These are phyloP conservation scores for Karstenula rhodostoma DNA, from an alignment of 2,329 filamentous ascomycete genomes.

Conservation along the genomic window DNA sequence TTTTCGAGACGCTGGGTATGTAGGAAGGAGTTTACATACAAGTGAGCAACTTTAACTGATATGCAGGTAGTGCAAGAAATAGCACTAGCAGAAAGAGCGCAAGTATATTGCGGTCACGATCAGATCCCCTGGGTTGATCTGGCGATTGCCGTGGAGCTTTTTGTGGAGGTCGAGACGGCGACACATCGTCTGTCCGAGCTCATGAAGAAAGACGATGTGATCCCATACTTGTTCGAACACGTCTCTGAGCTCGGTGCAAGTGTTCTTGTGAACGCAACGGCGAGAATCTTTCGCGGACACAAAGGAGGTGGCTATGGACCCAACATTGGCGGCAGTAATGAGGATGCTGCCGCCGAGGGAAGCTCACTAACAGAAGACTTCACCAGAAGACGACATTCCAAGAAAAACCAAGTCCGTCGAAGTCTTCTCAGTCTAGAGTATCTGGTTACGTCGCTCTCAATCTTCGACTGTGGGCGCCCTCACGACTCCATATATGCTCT, in stretches of 20 bases:
- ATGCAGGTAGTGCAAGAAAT: conserved; percentile 50
- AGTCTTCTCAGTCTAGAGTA: conserved; percentile 45
- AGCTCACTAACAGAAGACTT: not conserved
- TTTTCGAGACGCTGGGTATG: conserved; percentile 49
- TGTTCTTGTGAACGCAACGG: conserved; percentile 46
- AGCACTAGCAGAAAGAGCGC: conserved; percentile 43
- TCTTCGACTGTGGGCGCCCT: conserved; percentile 40
- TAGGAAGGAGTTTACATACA: too few relatives aligned
- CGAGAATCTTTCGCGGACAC: conserved; percentile 29
- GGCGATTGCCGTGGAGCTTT: conserved; percentile 50
- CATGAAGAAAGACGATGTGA: conserved; percentile 41
- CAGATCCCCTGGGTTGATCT: conserved; percentile 50
- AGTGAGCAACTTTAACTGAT: too few relatives aligned
- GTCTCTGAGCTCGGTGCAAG: conserved; percentile 48
- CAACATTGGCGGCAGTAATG: not conserved
- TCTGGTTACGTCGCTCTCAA: conserved; percentile 44
- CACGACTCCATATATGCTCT: conserved; percentile 48
- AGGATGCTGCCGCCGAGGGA: not conserved
- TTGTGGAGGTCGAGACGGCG: conserved; percentile 50
- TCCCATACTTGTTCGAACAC: conserved; percentile 45
- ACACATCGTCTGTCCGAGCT: conserved; percentile 49
- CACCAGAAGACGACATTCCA: not conserved
- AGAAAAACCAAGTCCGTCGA: conserved; percentile 9
- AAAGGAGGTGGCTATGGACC: conserved; percentile 4
- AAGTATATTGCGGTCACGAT: conserved; percentile 51